phyloP scores from a whole-genome alignment of 768 basidiomycete species.

The Hemileccinum impolitum region DNA sequence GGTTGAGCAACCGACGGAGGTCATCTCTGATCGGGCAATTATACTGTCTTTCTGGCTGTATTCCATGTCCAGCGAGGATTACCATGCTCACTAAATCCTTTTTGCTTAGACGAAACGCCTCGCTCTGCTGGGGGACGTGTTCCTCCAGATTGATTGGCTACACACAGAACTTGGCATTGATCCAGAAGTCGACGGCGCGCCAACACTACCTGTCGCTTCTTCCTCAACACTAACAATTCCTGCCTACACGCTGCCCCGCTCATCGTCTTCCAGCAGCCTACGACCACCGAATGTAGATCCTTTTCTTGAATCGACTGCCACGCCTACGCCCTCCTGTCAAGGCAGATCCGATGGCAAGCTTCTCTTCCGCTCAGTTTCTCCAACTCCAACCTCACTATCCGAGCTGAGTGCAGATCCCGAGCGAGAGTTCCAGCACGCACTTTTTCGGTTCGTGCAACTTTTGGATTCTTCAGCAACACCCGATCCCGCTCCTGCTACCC shows the following conservation, averaged over 20 bases:
- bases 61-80: neutral
- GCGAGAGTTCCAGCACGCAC: constrained; percentile 52
- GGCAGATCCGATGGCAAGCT: constrained; percentile 32
- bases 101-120: constrained; percentile 61
- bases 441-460: constrained; percentile 59
- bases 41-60: neutral
- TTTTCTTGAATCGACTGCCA: constrained; percentile 28
- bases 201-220: constrained; percentile 27
- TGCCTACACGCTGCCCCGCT: constrained; percentile 41
- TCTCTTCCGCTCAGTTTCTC: constrained; percentile 33
- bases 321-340: constrained; percentile 50
- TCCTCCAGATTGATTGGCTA: constrained; percentile 79
- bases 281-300: constrained; percentile 22
- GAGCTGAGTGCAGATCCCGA: constrained; percentile 12
- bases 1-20: too few relatives aligned
- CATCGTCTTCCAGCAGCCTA: constrained; percentile 35
- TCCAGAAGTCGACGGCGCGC: constrained; percentile 47
- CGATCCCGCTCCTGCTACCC: constrained; percentile 18
- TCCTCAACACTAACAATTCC: constrained; percentile 38
- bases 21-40: neutral
- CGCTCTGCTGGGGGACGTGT: constrained; percentile 54
- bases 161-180: constrained; percentile 77
- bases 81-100: constrained; percentile 1
- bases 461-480: constrained; percentile 41
- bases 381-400: constrained; percentile 7